Percentiles rank a stretch among this genome's conserved stretches.
phyloP scores from a whole-genome alignment of 805 yeast genomes.

The Saturnispora halmiae region DNA sequence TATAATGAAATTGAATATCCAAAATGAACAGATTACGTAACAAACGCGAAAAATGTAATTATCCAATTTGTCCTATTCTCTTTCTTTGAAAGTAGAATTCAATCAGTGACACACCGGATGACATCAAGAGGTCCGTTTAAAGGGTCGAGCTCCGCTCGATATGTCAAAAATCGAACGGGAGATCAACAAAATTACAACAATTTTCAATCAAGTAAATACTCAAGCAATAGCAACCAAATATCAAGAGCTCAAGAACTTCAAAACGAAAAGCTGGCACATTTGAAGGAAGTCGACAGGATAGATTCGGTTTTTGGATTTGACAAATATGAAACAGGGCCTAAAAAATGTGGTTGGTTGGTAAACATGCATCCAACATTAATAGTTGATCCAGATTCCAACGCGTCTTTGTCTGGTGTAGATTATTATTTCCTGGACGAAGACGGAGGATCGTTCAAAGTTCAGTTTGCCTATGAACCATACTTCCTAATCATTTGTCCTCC shows the following conservation, averaged over 20 bases:
- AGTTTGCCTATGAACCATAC: conserved; percentile 79
- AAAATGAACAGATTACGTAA: conserved; percentile 5
- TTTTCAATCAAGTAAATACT: conserved; percentile 12
- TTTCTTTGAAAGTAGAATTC: background rate
- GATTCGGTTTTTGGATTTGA: conserved; percentile 87
- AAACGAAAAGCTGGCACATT: conserved; percentile 40
- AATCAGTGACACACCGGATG: too few species aligned
- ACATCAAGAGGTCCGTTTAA: conserved; percentile 16
- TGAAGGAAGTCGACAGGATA: conserved; percentile 52
- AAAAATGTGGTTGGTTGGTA: conserved; percentile 78
- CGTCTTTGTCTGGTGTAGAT: conserved; percentile 86
- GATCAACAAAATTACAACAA: conserved; percentile 15
- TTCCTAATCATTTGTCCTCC: conserved; percentile 61
- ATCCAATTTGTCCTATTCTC: background rate
- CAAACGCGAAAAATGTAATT: conserved; percentile 1
- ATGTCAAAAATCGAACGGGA: conserved; percentile 18
- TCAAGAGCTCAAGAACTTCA: conserved; percentile 10
- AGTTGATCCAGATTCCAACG: conserved; percentile 44
- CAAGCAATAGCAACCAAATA: background rate
- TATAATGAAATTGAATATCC: background rate
- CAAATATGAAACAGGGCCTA: conserved; percentile 61
- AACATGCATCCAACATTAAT: conserved; percentile 87
- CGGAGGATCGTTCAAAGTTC: conserved; percentile 90
- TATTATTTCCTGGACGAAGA: conserved; percentile 92
- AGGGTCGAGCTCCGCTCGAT: conserved; percentile 22